phyloP scores from a whole-genome alignment of 495 filamentous ascomycete genomes.

The Aspergillus incahuasiensis region DNA sequence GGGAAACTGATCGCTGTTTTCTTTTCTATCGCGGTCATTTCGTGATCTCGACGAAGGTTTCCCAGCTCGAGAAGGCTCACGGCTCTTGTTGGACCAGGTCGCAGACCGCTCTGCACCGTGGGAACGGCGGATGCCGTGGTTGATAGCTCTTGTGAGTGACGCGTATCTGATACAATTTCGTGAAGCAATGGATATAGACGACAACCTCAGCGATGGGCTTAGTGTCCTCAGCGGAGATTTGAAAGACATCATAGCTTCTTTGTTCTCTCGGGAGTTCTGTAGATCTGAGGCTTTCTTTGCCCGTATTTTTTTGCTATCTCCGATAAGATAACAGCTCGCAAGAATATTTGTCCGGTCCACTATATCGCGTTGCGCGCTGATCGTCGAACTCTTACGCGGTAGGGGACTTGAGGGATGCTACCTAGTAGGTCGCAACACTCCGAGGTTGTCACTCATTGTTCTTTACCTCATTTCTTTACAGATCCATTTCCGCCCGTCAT shows the following conservation, averaged over 20 bases:
- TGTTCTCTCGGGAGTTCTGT: neutral
- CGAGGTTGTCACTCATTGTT: constrained; percentile 3
- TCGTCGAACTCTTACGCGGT: constrained; percentile 10
- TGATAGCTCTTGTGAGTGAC: constrained; percentile 55
- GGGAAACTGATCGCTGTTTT: constrained; percentile 1
- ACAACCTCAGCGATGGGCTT: neutral
- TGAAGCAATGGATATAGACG: neutral
- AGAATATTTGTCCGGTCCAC: constrained; percentile 9
- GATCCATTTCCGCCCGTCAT: neutral
- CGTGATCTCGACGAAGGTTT: neutral
- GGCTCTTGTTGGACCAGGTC: neutral
- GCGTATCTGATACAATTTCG: constrained; percentile 31
- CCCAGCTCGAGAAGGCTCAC: neutral
- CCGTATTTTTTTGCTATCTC: constrained; percentile 9
- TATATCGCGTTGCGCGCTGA: neutral
- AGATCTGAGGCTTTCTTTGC: neutral
- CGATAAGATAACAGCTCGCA: constrained; percentile 19
- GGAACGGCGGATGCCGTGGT: constrained; percentile 46
- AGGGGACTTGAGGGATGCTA: neutral
- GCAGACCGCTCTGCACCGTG: constrained; percentile 12
- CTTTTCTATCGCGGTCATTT: neutral
- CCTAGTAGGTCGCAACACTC: neutral
- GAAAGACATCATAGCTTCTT: constrained; percentile 11
- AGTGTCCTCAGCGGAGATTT: constrained; percentile 3
- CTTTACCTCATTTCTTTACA: neutral